A percentile compares a stretch with the other conserved stretches of the same genome.
Evolutionary conservation across 2,329 filamentous ascomycete genomes (phyloP).

Genomic region (Alternaria conjuncta): DNA sequence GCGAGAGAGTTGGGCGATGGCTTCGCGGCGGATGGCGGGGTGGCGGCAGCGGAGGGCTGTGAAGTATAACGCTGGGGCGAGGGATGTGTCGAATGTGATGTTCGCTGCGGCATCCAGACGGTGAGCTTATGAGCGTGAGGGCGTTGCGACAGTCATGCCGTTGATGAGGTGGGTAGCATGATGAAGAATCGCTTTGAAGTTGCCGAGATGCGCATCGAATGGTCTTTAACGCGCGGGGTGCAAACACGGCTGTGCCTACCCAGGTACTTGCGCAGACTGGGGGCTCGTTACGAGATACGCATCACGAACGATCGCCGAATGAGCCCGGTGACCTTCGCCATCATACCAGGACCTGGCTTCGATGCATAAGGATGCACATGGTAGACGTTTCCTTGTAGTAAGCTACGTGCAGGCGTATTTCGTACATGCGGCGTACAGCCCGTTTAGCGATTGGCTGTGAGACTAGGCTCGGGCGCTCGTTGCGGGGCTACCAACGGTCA

Average conservation of each 20-base stretch:
- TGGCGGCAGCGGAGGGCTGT: background rate
- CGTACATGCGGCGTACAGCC: background rate
- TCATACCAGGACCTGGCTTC: background rate
- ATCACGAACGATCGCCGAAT: background rate
- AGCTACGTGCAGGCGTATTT: background rate
- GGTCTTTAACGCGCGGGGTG: background rate
- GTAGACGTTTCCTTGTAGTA: background rate
- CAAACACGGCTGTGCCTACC: background rate
- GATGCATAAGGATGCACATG: background rate
- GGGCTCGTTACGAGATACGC: background rate
- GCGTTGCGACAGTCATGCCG: background rate
- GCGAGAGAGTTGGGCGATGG: background rate
- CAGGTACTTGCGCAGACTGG: background rate
- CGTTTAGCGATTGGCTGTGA: no score
- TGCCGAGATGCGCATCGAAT: background rate
- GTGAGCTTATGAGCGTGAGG: no score
- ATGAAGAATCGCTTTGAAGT: background rate
- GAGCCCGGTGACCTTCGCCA: background rate
- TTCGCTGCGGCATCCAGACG: background rate
- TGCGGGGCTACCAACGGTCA: background rate
- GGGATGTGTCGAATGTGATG: background rate
- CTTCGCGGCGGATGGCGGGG: background rate
- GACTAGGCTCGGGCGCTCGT: background rate
- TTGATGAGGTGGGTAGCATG: rapidly evolving
- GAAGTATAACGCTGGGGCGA: background rate